Evolutionary conservation across 2,329 filamentous ascomycete genomes (phyloP).

Genomic region (Fusarium bactridioides): DNA sequence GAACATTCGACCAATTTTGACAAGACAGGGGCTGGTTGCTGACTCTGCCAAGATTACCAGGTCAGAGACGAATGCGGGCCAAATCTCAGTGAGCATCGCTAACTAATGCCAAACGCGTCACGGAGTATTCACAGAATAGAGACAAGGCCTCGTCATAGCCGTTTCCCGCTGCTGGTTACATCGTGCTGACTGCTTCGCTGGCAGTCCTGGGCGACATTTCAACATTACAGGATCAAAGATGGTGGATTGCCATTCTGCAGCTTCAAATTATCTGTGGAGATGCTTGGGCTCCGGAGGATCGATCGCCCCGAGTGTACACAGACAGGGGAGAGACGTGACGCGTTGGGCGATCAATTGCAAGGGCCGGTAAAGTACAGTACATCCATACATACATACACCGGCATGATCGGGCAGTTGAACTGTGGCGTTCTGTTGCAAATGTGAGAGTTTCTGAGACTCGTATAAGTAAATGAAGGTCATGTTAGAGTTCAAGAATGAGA

Average conservation of each 20-base stretch:
- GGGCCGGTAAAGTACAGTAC: constrained; percentile 16
- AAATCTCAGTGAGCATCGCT: background rate
- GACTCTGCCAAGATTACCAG: constrained; percentile 3
- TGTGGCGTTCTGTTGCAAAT: constrained; percentile 3
- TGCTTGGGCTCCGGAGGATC: constrained; percentile 17
- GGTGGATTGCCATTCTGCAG: constrained; percentile 23
- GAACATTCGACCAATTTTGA: constrained; percentile 16
- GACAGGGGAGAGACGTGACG: constrained; percentile 24
- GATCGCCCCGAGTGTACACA: constrained; percentile 23
- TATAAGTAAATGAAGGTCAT: background rate
- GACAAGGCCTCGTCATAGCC: constrained; percentile 9
- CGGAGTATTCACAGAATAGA: background rate
- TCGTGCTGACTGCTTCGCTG: background rate
- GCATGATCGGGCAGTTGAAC: background rate
- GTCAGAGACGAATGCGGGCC: constrained; percentile 10
- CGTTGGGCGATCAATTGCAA: constrained; percentile 28
- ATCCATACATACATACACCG: background rate
- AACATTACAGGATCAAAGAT: constrained; percentile 22
- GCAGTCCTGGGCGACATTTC: constrained; percentile 1
- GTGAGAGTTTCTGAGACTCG: background rate
- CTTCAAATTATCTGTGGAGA: constrained; percentile 34
- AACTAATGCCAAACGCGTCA: constrained; percentile 10
- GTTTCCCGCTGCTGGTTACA: background rate
- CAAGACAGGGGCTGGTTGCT: background rate
- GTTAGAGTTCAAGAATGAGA: background rate